These are phyloP conservation scores for Colletotrichum spaethianum DNA, from an alignment of 2,329 filamentous ascomycete species.

Conservation along the genomic window DNA sequence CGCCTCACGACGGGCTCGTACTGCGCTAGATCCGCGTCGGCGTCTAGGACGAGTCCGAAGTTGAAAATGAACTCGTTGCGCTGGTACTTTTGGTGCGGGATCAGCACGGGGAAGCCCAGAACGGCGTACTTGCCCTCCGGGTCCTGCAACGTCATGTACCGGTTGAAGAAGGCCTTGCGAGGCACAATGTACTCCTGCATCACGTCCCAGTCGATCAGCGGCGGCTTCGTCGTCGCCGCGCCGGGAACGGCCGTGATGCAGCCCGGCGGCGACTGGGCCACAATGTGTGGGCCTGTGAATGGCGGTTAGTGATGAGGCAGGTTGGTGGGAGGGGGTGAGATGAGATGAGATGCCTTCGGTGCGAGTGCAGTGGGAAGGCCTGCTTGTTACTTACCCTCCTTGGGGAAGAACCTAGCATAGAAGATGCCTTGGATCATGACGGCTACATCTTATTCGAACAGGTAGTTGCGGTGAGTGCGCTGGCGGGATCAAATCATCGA, in stretches of 20 bases:
- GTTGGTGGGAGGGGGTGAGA: background rate
- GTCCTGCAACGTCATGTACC: constrained; percentile 85
- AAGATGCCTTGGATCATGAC: constrained; percentile 79
- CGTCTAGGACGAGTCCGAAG: constrained; percentile 86
- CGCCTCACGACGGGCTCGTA: constrained; percentile 90
- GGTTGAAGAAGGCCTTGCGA: constrained; percentile 94
- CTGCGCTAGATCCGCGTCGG: constrained; percentile 77
- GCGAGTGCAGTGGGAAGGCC: background rate
- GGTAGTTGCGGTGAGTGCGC: background rate
- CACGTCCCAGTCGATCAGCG: constrained; percentile 87
- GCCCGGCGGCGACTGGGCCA: constrained; percentile 73
- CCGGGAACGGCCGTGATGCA: constrained; percentile 67
- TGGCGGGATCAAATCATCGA: background rate
- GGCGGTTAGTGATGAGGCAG: background rate
- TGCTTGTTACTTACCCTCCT: constrained; percentile 65
- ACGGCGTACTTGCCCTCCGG: constrained; percentile 80
- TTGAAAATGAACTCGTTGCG: constrained; percentile 99
- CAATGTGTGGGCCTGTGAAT: constrained; percentile 70
- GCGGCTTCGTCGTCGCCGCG: constrained; percentile 62
- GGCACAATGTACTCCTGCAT: constrained; percentile 96
- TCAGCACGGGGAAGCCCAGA: constrained; percentile 90
- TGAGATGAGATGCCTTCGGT: background rate
- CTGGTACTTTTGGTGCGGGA: constrained; percentile 85
- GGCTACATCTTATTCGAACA: constrained; percentile 34
- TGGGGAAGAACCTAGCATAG: constrained; percentile 77